Percentiles rank a stretch among this genome's conserved stretches.
These are phyloP conservation scores for Berkeleyomyces basicola DNA, from an alignment of 2,329 filamentous ascomycete genomes.

Conservation along the genomic window DNA sequence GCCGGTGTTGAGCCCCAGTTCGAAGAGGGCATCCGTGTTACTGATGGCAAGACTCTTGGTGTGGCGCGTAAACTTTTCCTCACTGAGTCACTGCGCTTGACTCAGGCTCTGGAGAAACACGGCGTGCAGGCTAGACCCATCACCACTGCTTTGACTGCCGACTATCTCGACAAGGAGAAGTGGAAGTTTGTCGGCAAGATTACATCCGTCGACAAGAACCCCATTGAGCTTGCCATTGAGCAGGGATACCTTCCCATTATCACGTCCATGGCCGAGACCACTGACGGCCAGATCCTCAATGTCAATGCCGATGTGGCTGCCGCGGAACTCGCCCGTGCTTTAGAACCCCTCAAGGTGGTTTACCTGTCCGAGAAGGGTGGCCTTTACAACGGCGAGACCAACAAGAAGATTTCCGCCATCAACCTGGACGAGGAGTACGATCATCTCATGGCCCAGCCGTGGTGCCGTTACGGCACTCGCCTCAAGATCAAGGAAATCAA, in stretches of 20 bases:
- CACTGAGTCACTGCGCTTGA: constrained; percentile 85
- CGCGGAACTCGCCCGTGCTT: constrained; percentile 71
- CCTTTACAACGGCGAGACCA: constrained; percentile 82
- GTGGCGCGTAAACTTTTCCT: constrained; percentile 86
- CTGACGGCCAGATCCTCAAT: constrained; percentile 83
- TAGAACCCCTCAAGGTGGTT: constrained; percentile 92
- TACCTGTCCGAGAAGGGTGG: constrained; percentile 98
- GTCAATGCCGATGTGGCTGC: constrained; percentile 97
- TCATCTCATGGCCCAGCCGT: constrained; percentile 78
- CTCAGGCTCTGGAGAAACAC: constrained; percentile 75
- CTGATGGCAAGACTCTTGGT: constrained; percentile 84
- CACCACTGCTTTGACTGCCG: constrained; percentile 79
- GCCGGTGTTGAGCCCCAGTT: constrained; percentile 91
- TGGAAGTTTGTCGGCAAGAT: constrained; percentile 95
- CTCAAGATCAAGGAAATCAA: constrained; percentile 98
- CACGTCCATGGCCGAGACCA: constrained; percentile 89
- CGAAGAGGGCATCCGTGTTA: constrained; percentile 89
- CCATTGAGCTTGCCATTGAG: constrained; percentile 81
- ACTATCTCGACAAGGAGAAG: constrained; percentile 92
- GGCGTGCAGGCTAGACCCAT: constrained; percentile 81
- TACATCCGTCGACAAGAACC: constrained; percentile 74
- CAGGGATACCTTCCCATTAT: constrained; percentile 84
- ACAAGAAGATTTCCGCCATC: constrained; percentile 90
- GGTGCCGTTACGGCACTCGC: constrained; percentile 87
- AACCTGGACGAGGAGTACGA: constrained; percentile 96